Evolutionary conservation across 176 grass and related monocot species (phyloP).

Genomic region (Eleusine indica): DNA sequence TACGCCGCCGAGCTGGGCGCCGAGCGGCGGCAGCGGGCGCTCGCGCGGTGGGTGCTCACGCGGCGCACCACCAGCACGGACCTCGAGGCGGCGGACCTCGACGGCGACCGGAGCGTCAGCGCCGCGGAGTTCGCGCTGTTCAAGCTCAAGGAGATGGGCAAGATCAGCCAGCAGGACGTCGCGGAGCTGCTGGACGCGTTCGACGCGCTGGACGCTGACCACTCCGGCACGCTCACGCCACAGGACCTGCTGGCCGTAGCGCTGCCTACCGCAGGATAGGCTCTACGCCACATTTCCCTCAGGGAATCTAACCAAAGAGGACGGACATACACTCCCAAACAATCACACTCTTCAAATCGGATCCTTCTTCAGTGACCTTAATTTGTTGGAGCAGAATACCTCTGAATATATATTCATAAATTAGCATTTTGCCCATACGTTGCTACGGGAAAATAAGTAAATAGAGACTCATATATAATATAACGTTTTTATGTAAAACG

Average conservation of each 20-base stretch:
- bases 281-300: no score
- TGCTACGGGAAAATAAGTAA: no score
- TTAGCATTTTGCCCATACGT: no score
- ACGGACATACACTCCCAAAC: no score
- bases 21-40: conserved; percentile 48
- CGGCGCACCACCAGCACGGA: conserved; percentile 51
- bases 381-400: no score
- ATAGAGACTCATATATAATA: no score
- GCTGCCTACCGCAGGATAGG: background rate
- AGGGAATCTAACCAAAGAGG: no score
- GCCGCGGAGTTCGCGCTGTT: conserved; percentile 65
- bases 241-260: conserved; percentile 47
- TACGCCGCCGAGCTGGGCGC: conserved; percentile 61
- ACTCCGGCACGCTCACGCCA: conserved; percentile 56
- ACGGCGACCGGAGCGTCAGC: conserved; percentile 47
- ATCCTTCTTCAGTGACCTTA: no score
- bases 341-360: no score
- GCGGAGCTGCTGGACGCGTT: conserved; percentile 65
- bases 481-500: no score
- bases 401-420: no score
- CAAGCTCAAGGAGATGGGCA: conserved; percentile 80
- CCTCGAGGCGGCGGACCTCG: conserved; percentile 68
- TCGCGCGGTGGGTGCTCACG: conserved; percentile 58
- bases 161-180: conserved; percentile 66
- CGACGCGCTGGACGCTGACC: conserved; percentile 60